These are phyloP conservation scores for Zizania latifolia DNA, from an alignment of 176 grass and related monocot species.

Conservation along the genomic window DNA sequence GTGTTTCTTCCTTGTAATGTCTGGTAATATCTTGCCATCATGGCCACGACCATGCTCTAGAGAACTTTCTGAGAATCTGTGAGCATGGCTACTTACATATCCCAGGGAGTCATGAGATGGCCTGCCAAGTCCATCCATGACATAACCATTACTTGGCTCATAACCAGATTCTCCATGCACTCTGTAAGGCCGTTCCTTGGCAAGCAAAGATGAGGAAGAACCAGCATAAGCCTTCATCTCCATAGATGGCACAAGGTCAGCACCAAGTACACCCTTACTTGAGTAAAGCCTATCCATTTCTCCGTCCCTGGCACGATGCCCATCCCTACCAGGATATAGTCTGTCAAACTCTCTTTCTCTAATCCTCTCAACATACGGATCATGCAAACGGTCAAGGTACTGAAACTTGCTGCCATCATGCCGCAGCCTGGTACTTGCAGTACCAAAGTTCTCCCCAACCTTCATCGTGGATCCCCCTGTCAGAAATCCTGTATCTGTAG, in stretches of 20 bases:
- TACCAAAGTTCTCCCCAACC: not conserved
- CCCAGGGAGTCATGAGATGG: slow-evolving; percentile 23
- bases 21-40: slow-evolving; percentile 23
- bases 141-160: slow-evolving; percentile 22
- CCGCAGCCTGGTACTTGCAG: not conserved
- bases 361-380: slow-evolving; percentile 15
- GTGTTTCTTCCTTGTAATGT: slow-evolving; percentile 21
- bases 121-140: slow-evolving; percentile 33
- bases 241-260: slow-evolving; percentile 1
- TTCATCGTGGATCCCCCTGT: slow-evolving; percentile 2
- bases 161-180: slow-evolving; percentile 9
- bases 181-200: slow-evolving; percentile 21
- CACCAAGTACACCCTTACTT: slow-evolving; percentile 31
- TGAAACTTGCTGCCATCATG: slow-evolving; percentile 14
- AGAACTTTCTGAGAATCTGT: slow-evolving; percentile 31
- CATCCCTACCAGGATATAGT: slow-evolving; percentile 7
- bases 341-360: slow-evolving; percentile 40
- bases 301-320: slow-evolving; percentile 26
- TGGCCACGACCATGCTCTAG: slow-evolving; percentile 11
- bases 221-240: slow-evolving; percentile 41
- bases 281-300: slow-evolving; percentile 38
- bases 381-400: slow-evolving; percentile 9
- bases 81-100: slow-evolving; percentile 20
- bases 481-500: slow-evolving; percentile 28
- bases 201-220: slow-evolving; percentile 41